Evolutionary conservation across 768 basidiomycete genomes (phyloP).

Genomic region (Ramaria sp.): DNA sequence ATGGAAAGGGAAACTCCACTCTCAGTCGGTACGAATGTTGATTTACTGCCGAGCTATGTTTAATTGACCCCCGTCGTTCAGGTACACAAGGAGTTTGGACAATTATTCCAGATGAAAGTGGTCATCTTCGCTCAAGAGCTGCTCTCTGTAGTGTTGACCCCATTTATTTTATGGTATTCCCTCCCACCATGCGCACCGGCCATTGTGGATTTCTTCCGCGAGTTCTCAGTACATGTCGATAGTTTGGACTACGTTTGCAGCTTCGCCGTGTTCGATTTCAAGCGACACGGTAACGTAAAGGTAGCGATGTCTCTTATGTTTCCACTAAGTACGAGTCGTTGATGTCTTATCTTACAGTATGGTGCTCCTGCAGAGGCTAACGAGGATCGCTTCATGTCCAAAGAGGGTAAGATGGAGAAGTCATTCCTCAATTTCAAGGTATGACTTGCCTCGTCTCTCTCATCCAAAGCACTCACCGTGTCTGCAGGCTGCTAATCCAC

Average conservation of each 20-base stretch:
- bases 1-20: conserved; percentile 85
- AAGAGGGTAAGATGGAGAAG: conserved; percentile 99
- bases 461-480: not conserved
- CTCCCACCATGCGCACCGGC: conserved; percentile 82
- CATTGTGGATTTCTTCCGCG: conserved; percentile 95
- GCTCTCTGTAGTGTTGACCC: conserved; percentile 84
- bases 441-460: not conserved
- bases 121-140: conserved; percentile 82
- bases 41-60: not conserved
- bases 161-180: conserved; percentile 89
- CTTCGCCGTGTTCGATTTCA: conserved; percentile 97
- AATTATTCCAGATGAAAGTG: conserved; percentile 90
- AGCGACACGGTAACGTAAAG: conserved; percentile 87
- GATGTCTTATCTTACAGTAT: conserved; percentile 38
- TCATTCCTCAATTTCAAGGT: conserved; percentile 91
- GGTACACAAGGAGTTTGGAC: conserved; percentile 87
- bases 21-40: conserved; percentile 54
- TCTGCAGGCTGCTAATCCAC: conserved; percentile 76
- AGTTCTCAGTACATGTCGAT: conserved; percentile 95
- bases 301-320: conserved; percentile 25
- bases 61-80: conserved; percentile 18
- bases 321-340: not conserved
- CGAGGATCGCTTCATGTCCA: conserved; percentile 72
- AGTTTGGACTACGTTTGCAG: conserved; percentile 95
- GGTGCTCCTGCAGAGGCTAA: conserved; percentile 66